A percentile compares a stretch with the other conserved stretches of the same genome.
Conservation (phyloP, 2,329 filamentous ascomycete species). For the Phaeosphaeriaceae sp. region DNA sequence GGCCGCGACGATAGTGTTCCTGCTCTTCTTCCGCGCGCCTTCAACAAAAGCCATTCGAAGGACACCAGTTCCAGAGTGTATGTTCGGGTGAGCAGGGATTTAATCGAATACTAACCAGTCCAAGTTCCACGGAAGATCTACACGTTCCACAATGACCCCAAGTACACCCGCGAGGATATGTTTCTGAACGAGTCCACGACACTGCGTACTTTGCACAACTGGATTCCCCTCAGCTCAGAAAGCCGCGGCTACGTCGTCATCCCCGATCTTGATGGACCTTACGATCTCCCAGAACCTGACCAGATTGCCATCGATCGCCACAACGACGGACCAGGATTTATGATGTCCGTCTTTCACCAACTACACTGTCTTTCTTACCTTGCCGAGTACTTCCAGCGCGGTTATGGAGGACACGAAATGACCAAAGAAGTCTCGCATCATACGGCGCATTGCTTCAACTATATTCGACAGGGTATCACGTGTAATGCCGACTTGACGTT, state of each 20-base stretch:
- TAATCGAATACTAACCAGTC: constrained; percentile 5
- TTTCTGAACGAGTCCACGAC: constrained; percentile 30
- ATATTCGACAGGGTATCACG: constrained; percentile 30
- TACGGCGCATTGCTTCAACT: constrained; percentile 33
- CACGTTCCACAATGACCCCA: constrained; percentile 26
- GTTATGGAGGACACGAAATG: constrained; percentile 24
- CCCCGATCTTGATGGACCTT: constrained; percentile 7
- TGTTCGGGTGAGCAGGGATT: constrained; percentile 5
- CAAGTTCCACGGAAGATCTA: constrained; percentile 30
- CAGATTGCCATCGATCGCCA: constrained; percentile 23
- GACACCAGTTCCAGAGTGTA: constrained; percentile 24
- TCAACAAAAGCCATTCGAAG: constrained; percentile 12
- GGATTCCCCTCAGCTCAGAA: constrained; percentile 28
- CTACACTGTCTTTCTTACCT: constrained; percentile 36
- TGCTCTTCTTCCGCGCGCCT: constrained; percentile 18
- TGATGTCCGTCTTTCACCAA: constrained; percentile 36
- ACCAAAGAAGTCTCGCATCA: constrained; percentile 28
- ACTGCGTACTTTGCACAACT: constrained; percentile 30
- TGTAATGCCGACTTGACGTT: constrained; percentile 31
- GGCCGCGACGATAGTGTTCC: constrained; percentile 15
- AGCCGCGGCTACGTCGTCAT: constrained; percentile 26
- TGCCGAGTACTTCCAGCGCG: constrained; percentile 27
- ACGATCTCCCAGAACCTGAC: constrained; percentile 30
- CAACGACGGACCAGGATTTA: constrained; percentile 28
- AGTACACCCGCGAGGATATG: constrained; percentile 29